These are phyloP conservation scores for Millerozyma miso DNA, from an alignment of 805 yeast genomes.

Conservation along the genomic window DNA sequence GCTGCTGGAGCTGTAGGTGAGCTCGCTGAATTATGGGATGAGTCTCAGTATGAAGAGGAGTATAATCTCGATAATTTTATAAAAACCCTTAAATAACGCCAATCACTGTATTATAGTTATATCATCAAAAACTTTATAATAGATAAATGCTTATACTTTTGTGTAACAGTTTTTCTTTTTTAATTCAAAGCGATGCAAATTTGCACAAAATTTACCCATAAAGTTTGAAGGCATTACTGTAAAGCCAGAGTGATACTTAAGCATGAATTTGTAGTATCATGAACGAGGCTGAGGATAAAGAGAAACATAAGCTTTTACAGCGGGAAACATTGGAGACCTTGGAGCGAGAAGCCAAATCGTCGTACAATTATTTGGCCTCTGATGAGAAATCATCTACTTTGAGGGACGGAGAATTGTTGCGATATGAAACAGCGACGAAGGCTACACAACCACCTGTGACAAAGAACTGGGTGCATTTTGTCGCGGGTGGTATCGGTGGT, in stretches of 20 bases:
- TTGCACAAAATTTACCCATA: neutral
- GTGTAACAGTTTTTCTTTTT: slow-evolving; percentile 1
- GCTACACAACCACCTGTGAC: slow-evolving; percentile 13
- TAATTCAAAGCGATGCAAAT: neutral
- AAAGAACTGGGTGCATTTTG: slow-evolving; percentile 66
- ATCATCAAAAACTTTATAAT: neutral
- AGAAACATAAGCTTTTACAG: neutral
- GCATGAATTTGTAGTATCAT: neutral
- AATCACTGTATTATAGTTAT: slow-evolving; percentile 1
- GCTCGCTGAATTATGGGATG: slow-evolving; percentile 93
- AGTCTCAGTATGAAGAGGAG: slow-evolving; percentile 93
- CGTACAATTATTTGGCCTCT: slow-evolving; percentile 60
- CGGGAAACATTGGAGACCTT: slow-evolving; percentile 19
- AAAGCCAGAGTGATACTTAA: neutral
- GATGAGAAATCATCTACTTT: slow-evolving; percentile 65
- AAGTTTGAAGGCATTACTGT: neutral
- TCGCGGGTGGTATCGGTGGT: slow-evolving; percentile 94
- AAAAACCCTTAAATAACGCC: slow-evolving; percentile 55
- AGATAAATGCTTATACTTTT: neutral
- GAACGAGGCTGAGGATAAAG: neutral
- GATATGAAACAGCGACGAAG: slow-evolving; percentile 6
- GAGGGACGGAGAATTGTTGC: slow-evolving; percentile 34
- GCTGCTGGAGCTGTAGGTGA: slow-evolving; percentile 87
- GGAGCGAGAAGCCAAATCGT: slow-evolving; percentile 53
- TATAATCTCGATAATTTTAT: slow-evolving; percentile 91